Base-by-base conservation (phyloP, 495 filamentous ascomycete species). In the Xylaria cubensis region DNA sequence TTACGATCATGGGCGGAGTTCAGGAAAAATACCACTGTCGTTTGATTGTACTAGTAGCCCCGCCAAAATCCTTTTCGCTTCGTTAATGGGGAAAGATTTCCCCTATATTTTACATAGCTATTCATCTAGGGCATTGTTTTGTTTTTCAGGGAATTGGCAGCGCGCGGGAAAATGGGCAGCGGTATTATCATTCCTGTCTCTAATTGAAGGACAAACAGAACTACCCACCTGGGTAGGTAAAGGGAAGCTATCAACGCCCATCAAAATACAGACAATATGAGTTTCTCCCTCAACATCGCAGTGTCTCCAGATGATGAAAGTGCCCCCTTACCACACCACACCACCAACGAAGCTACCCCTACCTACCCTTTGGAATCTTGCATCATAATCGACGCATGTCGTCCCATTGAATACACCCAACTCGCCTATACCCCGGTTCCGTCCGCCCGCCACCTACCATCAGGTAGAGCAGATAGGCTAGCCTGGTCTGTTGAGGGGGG, bases 21-120 rank as follows among this genome's bases (percentile, higher is more conserved):
- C 48, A 44, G 59, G 69, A 56, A 67, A 64, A 64, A 71, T 64
- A 71, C 59, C 59, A 71, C 48, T 71, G 48, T 41, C 69, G 3
- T 64, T 64, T 64, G 29, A 32, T 55, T 64, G 46, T 71, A 71
- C 42, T 64, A 71, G 15, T 71, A 71, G 36, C 24, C 19, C 69
- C 34, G 48, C 69, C 69, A 64, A 71, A 64, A 39, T 21, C 50
- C 13, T 64, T 29, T 69, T 71, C 59, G 46, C 68, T 55, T 67
- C 50, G 29, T 67, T 44, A 29, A 69, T 46, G 15, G 67, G 67
- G 41, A 46, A 46, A 8, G 42, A 12, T 10, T 24, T 65, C 13
- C 44, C 24, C 24, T 34, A 34, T 55, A 36, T 41, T 41, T 24
- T 26, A n/a, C n/a, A n/a, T n/a, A 56, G 50, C 34, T 41, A 42